These are phyloP conservation scores for Radiomyces spectabilis DNA, from an alignment of 192 early-diverging fungal species.

Conservation along the genomic window DNA sequence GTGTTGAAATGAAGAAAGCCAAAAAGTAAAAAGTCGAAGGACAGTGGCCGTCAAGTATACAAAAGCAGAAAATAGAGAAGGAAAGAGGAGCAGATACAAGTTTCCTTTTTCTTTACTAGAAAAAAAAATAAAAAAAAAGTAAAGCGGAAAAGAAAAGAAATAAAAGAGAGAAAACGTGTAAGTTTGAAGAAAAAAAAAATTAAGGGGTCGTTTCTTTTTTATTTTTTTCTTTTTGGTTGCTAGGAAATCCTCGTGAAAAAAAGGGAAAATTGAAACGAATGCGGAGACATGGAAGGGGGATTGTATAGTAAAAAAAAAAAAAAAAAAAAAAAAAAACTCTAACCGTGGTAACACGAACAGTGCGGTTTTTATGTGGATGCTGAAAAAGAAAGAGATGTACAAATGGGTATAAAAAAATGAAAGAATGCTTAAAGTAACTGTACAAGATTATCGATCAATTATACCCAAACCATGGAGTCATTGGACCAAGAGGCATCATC, in stretches of 20 bases:
- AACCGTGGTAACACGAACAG: too few species aligned
- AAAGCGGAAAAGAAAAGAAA: conserved; percentile 4
- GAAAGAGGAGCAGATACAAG: neutral
- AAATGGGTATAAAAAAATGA: conserved; percentile 4
- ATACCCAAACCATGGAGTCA: too few species aligned
- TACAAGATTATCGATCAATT: too few species aligned
- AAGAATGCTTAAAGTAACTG: too few species aligned
- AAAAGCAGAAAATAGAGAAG: neutral
- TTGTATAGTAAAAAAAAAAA: conserved; percentile 1
- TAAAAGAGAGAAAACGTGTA: neutral
- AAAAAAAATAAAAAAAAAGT: neutral
- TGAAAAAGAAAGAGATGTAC: conserved; percentile 11
- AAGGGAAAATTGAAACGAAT: too few species aligned
- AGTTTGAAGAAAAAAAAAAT: conserved; percentile 9
- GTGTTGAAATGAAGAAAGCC: too few species aligned
- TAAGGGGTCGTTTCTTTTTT: conserved; percentile 1
- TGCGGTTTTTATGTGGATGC: too few species aligned
- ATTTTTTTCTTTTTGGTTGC: neutral
- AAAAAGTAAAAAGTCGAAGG: neutral
- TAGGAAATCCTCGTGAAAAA: neutral
- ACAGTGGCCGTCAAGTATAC: neutral
- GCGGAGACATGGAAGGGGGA: neutral
- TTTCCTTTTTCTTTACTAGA: too few species aligned
- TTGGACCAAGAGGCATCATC: too few species aligned
- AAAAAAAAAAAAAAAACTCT: neutral